Conservation (phyloP, 306 rosid species). For the Fagus sylvatica region DNA sequence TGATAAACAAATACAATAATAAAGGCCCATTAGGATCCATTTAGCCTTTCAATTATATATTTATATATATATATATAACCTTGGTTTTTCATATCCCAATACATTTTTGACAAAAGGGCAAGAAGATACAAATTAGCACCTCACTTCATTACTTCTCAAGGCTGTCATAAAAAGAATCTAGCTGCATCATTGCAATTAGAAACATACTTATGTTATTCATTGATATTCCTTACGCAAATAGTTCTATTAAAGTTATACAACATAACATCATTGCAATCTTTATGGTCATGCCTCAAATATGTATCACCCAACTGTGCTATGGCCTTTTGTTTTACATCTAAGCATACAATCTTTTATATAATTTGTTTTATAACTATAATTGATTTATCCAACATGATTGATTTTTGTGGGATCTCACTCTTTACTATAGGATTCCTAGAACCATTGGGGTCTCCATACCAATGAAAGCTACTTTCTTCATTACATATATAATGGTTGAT, state of each 20-base stretch:
- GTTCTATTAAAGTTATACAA: background rate
- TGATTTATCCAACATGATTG: background rate
- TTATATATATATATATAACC: background rate
- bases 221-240: background rate
- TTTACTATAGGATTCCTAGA: conserved; percentile 76
- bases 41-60: background rate
- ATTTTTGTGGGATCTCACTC: conserved; percentile 16
- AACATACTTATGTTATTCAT: background rate
- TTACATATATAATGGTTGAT: conserved; percentile 95
- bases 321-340: background rate
- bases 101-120: background rate
- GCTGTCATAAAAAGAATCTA: background rate
- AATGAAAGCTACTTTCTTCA: conserved; percentile 95
- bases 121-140: background rate
- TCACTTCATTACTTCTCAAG: background rate
- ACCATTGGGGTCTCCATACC: conserved; percentile 98
- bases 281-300: background rate
- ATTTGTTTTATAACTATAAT: background rate
- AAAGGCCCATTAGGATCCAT: background rate
- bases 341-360: background rate
- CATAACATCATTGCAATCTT: background rate
- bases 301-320: background rate
- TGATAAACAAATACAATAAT: background rate
- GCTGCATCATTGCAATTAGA: background rate
- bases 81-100: background rate